A percentile compares a stretch with the other conserved stretches of the same genome.
Evolutionary conservation across 768 basidiomycete genomes (phyloP).

Genomic region (Calocera cornea): DNA sequence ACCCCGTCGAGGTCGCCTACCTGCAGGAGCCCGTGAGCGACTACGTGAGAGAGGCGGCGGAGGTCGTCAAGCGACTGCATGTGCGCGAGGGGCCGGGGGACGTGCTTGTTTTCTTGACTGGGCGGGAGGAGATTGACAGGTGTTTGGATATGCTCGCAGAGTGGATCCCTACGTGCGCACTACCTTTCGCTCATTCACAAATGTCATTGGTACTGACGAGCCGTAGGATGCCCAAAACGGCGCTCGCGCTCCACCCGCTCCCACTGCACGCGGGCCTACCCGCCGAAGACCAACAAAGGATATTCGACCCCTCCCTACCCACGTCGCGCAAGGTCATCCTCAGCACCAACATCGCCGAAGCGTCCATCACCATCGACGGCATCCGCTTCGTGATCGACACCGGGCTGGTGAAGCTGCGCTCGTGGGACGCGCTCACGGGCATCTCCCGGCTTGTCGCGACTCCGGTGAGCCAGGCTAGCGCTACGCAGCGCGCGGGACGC

Average conservation of each 20-base stretch:
- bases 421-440: conserved; percentile 73
- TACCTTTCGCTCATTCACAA: background rate
- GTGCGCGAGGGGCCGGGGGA: conserved; percentile 80
- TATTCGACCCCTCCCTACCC: conserved; percentile 64
- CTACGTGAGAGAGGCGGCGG: conserved; percentile 69
- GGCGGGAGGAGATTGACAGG: conserved; percentile 88
- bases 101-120: conserved; percentile 86
- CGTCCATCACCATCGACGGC: conserved; percentile 91
- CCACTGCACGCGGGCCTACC: conserved; percentile 83
- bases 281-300: conserved; percentile 72
- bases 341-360: conserved; percentile 93
- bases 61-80: conserved; percentile 60
- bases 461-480: conserved; percentile 76
- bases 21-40: conserved; percentile 62
- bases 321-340: conserved; percentile 81
- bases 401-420: conserved; percentile 82
- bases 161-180: conserved; percentile 52
- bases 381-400: conserved; percentile 87
- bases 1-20: conserved; percentile 88
- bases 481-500: conserved; percentile 84
- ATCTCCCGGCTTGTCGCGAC: conserved; percentile 75
- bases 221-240: conserved; percentile 34
- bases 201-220: conserved; percentile 25
- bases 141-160: conserved; percentile 72
- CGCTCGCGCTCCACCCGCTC: conserved; percentile 46